Conservation (phyloP, 73 alveolate species). For the Paramecium sonneborni region DNA sequence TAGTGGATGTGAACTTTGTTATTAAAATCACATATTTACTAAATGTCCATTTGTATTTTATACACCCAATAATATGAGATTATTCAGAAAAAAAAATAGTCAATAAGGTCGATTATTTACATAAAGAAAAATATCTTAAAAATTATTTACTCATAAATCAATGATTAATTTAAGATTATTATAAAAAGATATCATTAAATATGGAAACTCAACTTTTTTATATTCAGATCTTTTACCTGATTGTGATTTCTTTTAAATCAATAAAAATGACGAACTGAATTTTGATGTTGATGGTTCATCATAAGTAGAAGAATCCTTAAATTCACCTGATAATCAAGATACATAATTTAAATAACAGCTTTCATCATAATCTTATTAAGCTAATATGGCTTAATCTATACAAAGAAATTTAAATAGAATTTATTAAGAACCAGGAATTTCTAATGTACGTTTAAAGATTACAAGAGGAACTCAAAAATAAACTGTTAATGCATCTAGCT, state of each 20-base stretch:
- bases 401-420: neutral
- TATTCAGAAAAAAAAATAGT: neutral
- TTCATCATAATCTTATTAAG: neutral
- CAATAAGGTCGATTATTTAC: neutral
- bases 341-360: neutral
- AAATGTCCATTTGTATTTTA: conserved; percentile 48
- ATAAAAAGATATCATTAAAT: neutral
- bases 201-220: neutral
- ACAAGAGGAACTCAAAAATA: neutral
- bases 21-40: conserved; percentile 2
- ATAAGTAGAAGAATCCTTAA: neutral
- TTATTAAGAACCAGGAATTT: neutral
- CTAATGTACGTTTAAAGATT: neutral
- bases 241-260: neutral
- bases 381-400: neutral
- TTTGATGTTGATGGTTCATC: neutral
- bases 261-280: neutral
- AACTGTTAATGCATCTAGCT: neutral
- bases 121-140: neutral
- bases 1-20: conserved; percentile 54
- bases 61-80: neutral
- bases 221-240: neutral
- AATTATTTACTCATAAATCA: neutral
- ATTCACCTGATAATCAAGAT: neutral
- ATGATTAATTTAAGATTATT: neutral